phyloP scores from a whole-genome alignment of 1,284 basidiomycete species.

The Apiotrichum sp. region DNA sequence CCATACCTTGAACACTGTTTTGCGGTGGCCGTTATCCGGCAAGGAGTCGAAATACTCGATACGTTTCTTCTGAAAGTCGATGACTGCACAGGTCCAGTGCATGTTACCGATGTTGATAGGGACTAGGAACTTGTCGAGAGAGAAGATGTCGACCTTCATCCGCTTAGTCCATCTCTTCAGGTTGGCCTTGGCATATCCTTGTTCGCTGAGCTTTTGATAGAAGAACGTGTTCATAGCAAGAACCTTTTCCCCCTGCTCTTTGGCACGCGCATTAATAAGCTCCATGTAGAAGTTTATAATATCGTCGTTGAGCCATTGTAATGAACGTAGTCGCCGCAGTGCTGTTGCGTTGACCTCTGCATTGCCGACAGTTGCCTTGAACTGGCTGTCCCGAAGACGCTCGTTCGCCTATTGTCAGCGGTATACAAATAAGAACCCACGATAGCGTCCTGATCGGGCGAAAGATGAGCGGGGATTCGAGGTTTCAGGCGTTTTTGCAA shows the following conservation, averaged over 20 bases:
- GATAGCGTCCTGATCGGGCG: slow-evolving; percentile 16
- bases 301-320: slow-evolving; percentile 92
- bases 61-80: slow-evolving; percentile 80
- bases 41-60: slow-evolving; percentile 97
- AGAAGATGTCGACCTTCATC: slow-evolving; percentile 87
- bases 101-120: slow-evolving; percentile 84
- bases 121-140: slow-evolving; percentile 79
- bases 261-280: slow-evolving; percentile 67
- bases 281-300: slow-evolving; percentile 93
- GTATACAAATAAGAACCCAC: slow-evolving; percentile 12
- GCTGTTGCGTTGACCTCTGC: slow-evolving; percentile 68
- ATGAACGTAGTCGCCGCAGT: slow-evolving; percentile 61
- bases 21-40: slow-evolving; percentile 52
- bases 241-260: slow-evolving; percentile 47
- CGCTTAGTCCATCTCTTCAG: slow-evolving; percentile 93
- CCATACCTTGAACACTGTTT: slow-evolving; percentile 60
- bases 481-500: slow-evolving; percentile 16
- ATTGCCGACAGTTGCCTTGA: slow-evolving; percentile 58
- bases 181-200: slow-evolving; percentile 70
- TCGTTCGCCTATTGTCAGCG: slow-evolving; percentile 49
- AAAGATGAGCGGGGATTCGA: slow-evolving; percentile 18
- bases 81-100: slow-evolving; percentile 94
- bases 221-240: slow-evolving; percentile 94
- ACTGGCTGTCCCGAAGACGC: slow-evolving; percentile 53
- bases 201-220: slow-evolving; percentile 66